Evolutionary conservation across 106 monocot genomes (phyloP).

Genomic region (Dendrobium huoshanense): DNA sequence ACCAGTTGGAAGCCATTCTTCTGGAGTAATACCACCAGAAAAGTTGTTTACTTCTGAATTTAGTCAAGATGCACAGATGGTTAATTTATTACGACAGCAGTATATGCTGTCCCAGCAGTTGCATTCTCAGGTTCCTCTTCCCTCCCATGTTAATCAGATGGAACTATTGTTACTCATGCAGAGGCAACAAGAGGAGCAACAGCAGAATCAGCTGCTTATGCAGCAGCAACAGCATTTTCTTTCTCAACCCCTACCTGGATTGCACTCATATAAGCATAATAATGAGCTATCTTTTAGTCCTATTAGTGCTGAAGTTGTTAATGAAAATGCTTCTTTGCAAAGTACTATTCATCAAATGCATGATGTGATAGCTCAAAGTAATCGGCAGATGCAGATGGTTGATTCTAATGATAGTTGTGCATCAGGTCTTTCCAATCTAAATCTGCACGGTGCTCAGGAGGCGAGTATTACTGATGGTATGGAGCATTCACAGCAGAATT

Average conservation of each 20-base stretch:
- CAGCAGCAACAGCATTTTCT: slow-evolving; percentile 52
- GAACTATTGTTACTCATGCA: slow-evolving; percentile 62
- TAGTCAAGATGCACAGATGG: slow-evolving; percentile 63
- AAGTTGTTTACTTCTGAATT: slow-evolving; percentile 51
- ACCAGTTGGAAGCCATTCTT: slow-evolving; percentile 30
- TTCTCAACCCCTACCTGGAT: slow-evolving; percentile 46
- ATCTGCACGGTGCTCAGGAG: slow-evolving; percentile 21
- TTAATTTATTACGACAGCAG: slow-evolving; percentile 67
- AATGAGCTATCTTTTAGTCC: slow-evolving; percentile 33
- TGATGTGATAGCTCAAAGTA: slow-evolving; percentile 25
- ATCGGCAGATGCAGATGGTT: slow-evolving; percentile 20
- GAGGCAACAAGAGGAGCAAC: slow-evolving; percentile 38
- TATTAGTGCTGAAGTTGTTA: slow-evolving; percentile 16
- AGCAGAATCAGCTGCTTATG: slow-evolving; percentile 19
- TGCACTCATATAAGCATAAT: slow-evolving; percentile 33
- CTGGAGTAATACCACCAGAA: slow-evolving; percentile 33
- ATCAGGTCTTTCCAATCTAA: slow-evolving; percentile 18
- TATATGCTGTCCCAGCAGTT: slow-evolving; percentile 61
- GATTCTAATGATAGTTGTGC: slow-evolving; percentile 15
- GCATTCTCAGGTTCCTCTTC: slow-evolving; percentile 41
- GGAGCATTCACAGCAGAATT: slow-evolving; percentile 9
- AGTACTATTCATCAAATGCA: slow-evolving; percentile 26
- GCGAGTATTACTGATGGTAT: slow-evolving; percentile 6
- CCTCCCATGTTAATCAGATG: slow-evolving; percentile 43
- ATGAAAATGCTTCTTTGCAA: slow-evolving; percentile 23